phyloP scores from a whole-genome alignment of 306 rosid species.

The Cicer chorassanicum region DNA sequence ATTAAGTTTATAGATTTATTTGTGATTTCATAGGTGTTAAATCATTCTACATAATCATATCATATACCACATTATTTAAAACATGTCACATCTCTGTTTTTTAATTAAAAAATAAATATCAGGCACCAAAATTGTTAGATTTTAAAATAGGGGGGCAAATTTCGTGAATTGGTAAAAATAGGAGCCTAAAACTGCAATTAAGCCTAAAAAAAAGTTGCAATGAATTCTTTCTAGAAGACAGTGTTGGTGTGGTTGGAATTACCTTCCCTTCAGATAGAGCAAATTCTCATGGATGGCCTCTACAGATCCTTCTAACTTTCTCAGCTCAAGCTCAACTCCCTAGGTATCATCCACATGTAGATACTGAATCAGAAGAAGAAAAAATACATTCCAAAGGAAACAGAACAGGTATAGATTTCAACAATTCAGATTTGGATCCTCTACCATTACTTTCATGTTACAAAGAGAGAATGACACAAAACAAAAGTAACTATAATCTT shows the following conservation, averaged over 20 bases:
- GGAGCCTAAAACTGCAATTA: too few species aligned
- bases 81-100: too few species aligned
- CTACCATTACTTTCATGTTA: neutral
- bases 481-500: neutral
- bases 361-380: conserved; percentile 9
- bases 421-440: conserved; percentile 22
- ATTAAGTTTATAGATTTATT: too few species aligned
- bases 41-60: too few species aligned
- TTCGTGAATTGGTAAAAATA: too few species aligned
- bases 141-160: too few species aligned
- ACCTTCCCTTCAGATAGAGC: conserved; percentile 81
- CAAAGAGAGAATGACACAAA: neutral
- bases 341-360: conserved; percentile 40
- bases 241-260: conserved; percentile 15
- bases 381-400: conserved; percentile 15
- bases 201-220: neutral
- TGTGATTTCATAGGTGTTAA: too few species aligned
- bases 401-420: conserved; percentile 2
- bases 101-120: too few species aligned
- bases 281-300: conserved; percentile 89
- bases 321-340: conserved; percentile 94
- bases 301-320: conserved; percentile 90
- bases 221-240: neutral
- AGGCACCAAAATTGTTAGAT: too few species aligned
- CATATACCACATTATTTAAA: too few species aligned